phyloP scores from a whole-genome alignment of 2,329 filamentous ascomycete species.

The Hypoxylon sp. region DNA sequence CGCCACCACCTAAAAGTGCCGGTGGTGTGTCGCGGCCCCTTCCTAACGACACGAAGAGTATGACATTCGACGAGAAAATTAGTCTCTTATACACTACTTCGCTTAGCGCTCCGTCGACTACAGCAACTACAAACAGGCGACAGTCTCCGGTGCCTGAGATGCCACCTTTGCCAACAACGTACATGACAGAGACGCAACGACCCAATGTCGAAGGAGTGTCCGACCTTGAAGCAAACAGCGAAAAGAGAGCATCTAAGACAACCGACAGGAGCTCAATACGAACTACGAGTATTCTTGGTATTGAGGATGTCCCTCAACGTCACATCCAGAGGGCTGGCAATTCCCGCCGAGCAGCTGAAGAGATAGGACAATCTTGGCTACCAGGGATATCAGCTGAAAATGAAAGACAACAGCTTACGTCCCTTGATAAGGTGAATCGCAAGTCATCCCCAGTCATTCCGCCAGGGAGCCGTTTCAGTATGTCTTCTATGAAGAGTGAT shows the following conservation, averaged over 20 bases:
- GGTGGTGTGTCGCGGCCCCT: conserved; percentile 58
- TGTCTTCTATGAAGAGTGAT: conserved; percentile 58
- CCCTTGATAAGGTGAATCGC: conserved; percentile 57
- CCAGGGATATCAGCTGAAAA: conserved; percentile 53
- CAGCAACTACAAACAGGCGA: conserved; percentile 44
- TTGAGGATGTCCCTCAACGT: conserved; percentile 53
- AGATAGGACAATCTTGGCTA: conserved; percentile 59
- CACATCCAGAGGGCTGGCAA: conserved; percentile 48
- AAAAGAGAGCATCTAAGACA: conserved; percentile 49
- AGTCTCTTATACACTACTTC: conserved; percentile 64
- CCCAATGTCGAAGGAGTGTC: conserved; percentile 44
- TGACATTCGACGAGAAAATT: conserved; percentile 73
- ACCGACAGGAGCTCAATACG: conserved; percentile 58
- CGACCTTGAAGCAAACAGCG: conserved; percentile 49
- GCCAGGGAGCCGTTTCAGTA: conserved; percentile 54
- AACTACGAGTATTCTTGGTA: conserved; percentile 60
- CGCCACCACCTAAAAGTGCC: conserved; percentile 62
- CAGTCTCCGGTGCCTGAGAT: conserved; percentile 63
- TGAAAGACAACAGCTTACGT: conserved; percentile 19
- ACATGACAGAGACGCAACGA: conserved; percentile 48
- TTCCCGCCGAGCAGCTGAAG: conserved; percentile 51
- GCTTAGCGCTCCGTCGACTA: conserved; percentile 47
- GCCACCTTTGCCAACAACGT: conserved; percentile 57
- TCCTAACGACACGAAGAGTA: conserved; percentile 69
- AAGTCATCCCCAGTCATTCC: conserved; percentile 68